Base-by-base conservation (phyloP, 805 yeast genomes). In the Wickerhamomyces rabaulensis region DNA sequence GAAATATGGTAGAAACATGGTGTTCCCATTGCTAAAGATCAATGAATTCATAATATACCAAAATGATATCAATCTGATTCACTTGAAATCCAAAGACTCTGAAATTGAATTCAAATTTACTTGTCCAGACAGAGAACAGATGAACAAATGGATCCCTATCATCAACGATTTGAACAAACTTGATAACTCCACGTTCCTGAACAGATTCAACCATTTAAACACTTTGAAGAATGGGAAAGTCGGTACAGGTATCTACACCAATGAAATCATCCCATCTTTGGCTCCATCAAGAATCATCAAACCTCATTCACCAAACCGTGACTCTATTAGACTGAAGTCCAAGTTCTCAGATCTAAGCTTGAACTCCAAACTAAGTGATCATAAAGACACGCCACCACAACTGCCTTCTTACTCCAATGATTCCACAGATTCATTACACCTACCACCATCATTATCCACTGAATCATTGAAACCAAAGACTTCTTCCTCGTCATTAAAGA, bases 41-140 rank as follows among this genome's bases (percentile, higher is more conserved):
- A 31, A 48, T 10, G 60, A 56, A 16, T 55, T 45, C 22, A 22
- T 31, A 0, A 13, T 59, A 1, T 25, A 21, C 4, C 46, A 46
- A 38, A 55, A 56, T 37, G 56, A 55, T 29, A 7, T 6, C 26
- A 42, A 6, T 8, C 13, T 33, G 9, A 50, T 43, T 4, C 43
- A 26, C 19, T 42, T 39, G 6, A 16, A 16, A 7, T 39, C 37
- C 45, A 42, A 33, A 15, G 45, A 43, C 8, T 44, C 36, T 7
- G 33, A 42, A 4, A 27, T 52, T 21, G 52, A 35, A 4, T 29
- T 59, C 19, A 52, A 47, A 36, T 46, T 53, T 6, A 29, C 40
- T 20, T 59, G 63, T 44, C 62, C 61, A 20, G 62, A 57, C 9
- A 23, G 33, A 1, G 47, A 48, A 13, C 63, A 59, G 33, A 53